Evolutionary conservation across 163 green algal species (phyloP).

Genomic region (Scenedesmus sp.): DNA sequence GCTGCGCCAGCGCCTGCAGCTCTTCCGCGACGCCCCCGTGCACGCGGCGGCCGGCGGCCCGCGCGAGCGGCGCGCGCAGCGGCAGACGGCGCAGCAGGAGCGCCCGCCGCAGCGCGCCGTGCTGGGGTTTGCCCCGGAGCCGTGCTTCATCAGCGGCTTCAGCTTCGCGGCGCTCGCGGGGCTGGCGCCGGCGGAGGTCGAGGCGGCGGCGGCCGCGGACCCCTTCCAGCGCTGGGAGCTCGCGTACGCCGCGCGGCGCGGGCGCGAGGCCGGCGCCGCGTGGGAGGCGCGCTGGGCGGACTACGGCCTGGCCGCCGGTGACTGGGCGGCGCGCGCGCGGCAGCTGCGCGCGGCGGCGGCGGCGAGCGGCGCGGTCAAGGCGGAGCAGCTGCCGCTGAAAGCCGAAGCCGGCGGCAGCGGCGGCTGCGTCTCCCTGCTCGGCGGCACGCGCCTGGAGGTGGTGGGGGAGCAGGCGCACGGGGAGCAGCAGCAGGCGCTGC

Average conservation of each 20-base stretch:
- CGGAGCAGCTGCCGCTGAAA: background rate
- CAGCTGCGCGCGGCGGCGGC: background rate
- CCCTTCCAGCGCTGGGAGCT: slow-evolving; percentile 43
- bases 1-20: slow-evolving; percentile 34
- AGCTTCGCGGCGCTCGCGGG: slow-evolving; percentile 14
- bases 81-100: slow-evolving; percentile 15
- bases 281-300: slow-evolving; percentile 40
- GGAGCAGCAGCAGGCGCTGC: slow-evolving; percentile 24
- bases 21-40: slow-evolving; percentile 40
- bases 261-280: slow-evolving; percentile 2
- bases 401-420: background rate
- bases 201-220: slow-evolving; percentile 24
- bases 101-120: background rate
- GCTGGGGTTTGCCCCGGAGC: slow-evolving; percentile 4
- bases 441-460: background rate
- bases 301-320: background rate
- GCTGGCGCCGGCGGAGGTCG: slow-evolving; percentile 25
- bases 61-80: background rate
- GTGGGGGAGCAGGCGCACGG: slow-evolving; percentile 18
- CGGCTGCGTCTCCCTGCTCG: background rate
- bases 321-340: slow-evolving; percentile 26
- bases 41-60: too few relatives aligned
- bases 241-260: slow-evolving; percentile 7
- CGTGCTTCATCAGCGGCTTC: slow-evolving; percentile 24
- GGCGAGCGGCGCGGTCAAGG: too few relatives aligned